Evolutionary conservation across 2,329 filamentous ascomycete genomes (phyloP).

Genomic region (Penicillium sp.): DNA sequence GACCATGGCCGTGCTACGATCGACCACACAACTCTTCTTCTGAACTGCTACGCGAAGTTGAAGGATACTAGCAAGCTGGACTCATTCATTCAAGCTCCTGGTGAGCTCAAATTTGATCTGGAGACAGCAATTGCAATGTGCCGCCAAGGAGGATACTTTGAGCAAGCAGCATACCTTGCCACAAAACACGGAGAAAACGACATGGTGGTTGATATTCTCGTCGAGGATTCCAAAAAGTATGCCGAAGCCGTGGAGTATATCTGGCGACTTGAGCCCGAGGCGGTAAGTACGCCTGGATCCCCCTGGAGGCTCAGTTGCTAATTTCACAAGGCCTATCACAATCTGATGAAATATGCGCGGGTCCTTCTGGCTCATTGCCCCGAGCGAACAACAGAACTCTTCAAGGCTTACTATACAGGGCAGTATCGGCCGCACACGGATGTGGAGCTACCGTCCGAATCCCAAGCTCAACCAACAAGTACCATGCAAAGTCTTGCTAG

Average conservation of each 20-base stretch:
- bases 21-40: slow-evolving; percentile 86
- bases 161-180: slow-evolving; percentile 92
- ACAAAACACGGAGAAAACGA: slow-evolving; percentile 92
- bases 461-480: slow-evolving; percentile 54
- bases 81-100: slow-evolving; percentile 88
- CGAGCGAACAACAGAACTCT: slow-evolving; percentile 74
- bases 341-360: slow-evolving; percentile 90
- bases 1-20: slow-evolving; percentile 89
- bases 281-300: slow-evolving; percentile 49
- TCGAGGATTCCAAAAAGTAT: slow-evolving; percentile 92
- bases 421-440: slow-evolving; percentile 67
- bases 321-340: slow-evolving; percentile 65
- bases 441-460: slow-evolving; percentile 51
- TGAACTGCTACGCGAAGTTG: slow-evolving; percentile 97
- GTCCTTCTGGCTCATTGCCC: slow-evolving; percentile 85
- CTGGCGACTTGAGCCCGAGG: slow-evolving; percentile 74
- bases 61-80: slow-evolving; percentile 97
- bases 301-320: slow-evolving; percentile 29
- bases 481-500: slow-evolving; percentile 83
- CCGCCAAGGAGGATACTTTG: slow-evolving; percentile 90
- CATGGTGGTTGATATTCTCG: slow-evolving; percentile 88
- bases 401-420: slow-evolving; percentile 92
- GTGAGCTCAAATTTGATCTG: slow-evolving; percentile 87
- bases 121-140: slow-evolving; percentile 98
- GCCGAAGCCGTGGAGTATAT: slow-evolving; percentile 85